Conservation (phyloP, 441 rosid genomes). For the Populus hybrid region DNA sequence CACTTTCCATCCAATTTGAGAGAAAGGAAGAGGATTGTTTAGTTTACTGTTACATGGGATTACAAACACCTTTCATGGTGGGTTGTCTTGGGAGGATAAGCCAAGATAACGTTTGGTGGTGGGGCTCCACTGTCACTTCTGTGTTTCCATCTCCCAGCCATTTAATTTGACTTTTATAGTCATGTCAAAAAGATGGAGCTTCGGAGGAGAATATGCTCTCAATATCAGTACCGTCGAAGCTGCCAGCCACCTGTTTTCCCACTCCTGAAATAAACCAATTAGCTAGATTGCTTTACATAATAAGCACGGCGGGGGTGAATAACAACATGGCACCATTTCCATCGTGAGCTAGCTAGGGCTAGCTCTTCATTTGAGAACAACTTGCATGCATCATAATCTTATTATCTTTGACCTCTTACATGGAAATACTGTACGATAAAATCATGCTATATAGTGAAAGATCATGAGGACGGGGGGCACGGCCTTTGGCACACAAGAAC, state of each 20-base stretch:
- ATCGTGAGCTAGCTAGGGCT: neutral
- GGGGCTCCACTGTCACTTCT: constrained; percentile 27
- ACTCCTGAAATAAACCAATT: neutral
- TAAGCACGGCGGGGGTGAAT: too few relatives aligned
- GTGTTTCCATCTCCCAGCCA: neutral
- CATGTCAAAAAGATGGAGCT: neutral
- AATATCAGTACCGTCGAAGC: neutral
- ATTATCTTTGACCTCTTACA: too few relatives aligned
- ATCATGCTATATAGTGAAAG: too few relatives aligned
- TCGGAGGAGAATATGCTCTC: neutral
- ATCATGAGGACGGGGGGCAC: too few relatives aligned
- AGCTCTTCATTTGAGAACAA: neutral
- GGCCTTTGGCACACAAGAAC: too few relatives aligned
- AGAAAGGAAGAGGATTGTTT: constrained; percentile 11
- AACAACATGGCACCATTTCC: too few relatives aligned
- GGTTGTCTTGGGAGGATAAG: constrained; percentile 29
- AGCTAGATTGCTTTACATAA: neutral
- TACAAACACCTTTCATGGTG: constrained; percentile 31
- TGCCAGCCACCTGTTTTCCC: neutral
- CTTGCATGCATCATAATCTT: neutral
- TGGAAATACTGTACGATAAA: too few relatives aligned
- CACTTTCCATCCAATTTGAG: neutral
- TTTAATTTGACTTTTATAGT: constrained; percentile 7
- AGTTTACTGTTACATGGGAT: neutral
- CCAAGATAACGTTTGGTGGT: constrained; percentile 38